Evolutionary conservation across 2,329 filamentous ascomycete genomes (phyloP).

Genomic region (Fusarium napiforme): DNA sequence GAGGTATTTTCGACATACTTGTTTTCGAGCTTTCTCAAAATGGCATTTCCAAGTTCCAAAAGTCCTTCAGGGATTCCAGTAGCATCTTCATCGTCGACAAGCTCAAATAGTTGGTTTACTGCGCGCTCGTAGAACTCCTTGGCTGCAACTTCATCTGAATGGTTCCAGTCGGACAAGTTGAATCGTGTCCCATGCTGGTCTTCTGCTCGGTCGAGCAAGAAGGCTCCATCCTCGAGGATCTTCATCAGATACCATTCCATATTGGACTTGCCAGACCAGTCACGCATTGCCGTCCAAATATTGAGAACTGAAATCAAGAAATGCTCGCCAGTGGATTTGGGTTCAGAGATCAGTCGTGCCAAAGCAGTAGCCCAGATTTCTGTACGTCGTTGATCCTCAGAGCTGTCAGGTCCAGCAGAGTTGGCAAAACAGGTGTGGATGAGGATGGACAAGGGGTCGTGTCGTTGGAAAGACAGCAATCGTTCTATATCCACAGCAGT

Average conservation of each 20-base stretch:
- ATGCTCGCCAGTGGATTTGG: constrained; percentile 79
- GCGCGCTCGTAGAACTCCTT: constrained; percentile 91
- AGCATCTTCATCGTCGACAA: constrained; percentile 85
- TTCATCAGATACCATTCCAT: constrained; percentile 97
- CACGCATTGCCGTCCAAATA: constrained; percentile 85
- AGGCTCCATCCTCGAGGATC: constrained; percentile 90
- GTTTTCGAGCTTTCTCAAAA: constrained; percentile 79
- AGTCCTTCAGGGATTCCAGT: constrained; percentile 89
- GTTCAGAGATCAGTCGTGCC: constrained; percentile 82
- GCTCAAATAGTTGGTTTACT: constrained; percentile 82
- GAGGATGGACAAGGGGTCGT: constrained; percentile 85
- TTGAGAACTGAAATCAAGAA: constrained; percentile 87
- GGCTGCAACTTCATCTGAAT: constrained; percentile 82
- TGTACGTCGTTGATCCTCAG: constrained; percentile 81
- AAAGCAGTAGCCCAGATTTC: constrained; percentile 91
- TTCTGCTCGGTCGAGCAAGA: constrained; percentile 86
- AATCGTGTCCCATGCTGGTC: constrained; percentile 78
- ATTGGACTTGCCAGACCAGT: constrained; percentile 89
- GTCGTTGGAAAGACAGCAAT: constrained; percentile 87
- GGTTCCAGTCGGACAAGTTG: constrained; percentile 77
- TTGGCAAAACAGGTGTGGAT: constrained; percentile 92
- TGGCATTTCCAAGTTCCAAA: constrained; percentile 84
- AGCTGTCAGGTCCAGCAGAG: constrained; percentile 82
- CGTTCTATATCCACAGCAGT: constrained; percentile 77
- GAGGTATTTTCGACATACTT: constrained; percentile 79